A percentile compares a stretch with the other conserved stretches of the same genome.
Conservation (phyloP, 768 basidiomycete genomes). For the Aureoboletus auriporus region DNA sequence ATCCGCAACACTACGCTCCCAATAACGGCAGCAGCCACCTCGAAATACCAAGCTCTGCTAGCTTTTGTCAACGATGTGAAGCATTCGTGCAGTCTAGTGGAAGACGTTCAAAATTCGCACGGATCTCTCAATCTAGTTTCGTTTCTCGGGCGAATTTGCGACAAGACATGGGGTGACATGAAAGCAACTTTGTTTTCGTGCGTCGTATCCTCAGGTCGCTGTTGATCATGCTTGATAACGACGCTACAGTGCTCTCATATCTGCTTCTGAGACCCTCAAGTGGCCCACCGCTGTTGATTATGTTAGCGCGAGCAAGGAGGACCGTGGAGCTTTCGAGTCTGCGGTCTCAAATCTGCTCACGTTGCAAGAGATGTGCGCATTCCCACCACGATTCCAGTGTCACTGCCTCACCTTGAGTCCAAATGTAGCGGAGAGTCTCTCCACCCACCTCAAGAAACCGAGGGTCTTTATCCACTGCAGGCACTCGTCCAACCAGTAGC, state of each 20-base stretch:
- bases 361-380: conserved; percentile 74
- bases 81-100: conserved; percentile 40
- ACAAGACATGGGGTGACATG: conserved; percentile 75
- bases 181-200: conserved; percentile 63
- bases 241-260: conserved; percentile 51
- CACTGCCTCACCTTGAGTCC: background rate
- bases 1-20: conserved; percentile 37
- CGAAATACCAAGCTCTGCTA: conserved; percentile 59
- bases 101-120: conserved; percentile 41
- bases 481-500: conserved; percentile 80
- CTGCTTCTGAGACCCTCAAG: conserved; percentile 66
- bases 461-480: conserved; percentile 78
- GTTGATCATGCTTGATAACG: background rate
- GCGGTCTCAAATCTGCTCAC: conserved; percentile 74
- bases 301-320: conserved; percentile 40
- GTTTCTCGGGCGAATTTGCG: conserved; percentile 60
- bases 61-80: conserved; percentile 52
- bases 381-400: background rate
- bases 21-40: conserved; percentile 45
- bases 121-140: conserved; percentile 55
- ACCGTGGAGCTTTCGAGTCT: conserved; percentile 64
- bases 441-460: conserved; percentile 28
- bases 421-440: conserved; percentile 49
- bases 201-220: conserved; percentile 21
- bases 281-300: conserved; percentile 85